Percentiles rank a stretch among this genome's conserved stretches.
Evolutionary conservation across 441 rosid species (phyloP).

Genomic region (Eruca vesicaria): DNA sequence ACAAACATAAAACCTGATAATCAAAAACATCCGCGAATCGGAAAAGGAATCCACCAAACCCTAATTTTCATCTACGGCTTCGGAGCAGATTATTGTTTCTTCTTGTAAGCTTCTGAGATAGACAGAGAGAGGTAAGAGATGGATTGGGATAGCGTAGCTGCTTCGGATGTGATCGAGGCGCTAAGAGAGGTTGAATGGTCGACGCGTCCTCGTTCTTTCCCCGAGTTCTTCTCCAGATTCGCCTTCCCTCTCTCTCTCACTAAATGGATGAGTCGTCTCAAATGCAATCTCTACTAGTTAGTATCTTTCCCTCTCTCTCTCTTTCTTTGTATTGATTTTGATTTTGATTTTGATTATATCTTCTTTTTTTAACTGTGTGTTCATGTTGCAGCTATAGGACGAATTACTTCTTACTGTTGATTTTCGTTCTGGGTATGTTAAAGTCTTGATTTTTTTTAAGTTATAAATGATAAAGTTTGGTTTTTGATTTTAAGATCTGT

Average conservation of each 20-base stretch:
- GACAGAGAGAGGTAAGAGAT: conserved; percentile 30
- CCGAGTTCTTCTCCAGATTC: conserved; percentile 41
- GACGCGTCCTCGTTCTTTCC: conserved; percentile 36
- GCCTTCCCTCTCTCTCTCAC: conserved; percentile 36
- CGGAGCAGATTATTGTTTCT: not conserved
- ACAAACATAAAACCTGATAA: not conserved
- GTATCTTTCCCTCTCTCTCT: conserved; percentile 1
- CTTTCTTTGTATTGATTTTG: not conserved
- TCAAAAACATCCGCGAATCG: conserved; percentile 11
- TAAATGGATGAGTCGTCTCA: conserved; percentile 43
- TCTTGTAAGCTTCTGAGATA: not conserved
- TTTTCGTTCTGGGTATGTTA: conserved; percentile 24
- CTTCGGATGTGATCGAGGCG: conserved; percentile 38
- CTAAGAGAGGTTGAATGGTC: conserved; percentile 43
- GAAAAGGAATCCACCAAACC: not conserved
- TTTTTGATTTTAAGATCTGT: conserved; percentile 9
- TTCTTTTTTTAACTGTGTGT: not conserved
- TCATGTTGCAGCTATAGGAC: conserved; percentile 38
- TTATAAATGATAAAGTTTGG: not conserved
- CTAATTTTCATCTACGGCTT: not conserved
- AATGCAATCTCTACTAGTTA: conserved; percentile 48
- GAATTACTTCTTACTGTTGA: conserved; percentile 37
- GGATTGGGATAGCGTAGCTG: conserved; percentile 43
- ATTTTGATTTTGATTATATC: not conserved
- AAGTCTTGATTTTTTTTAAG: not conserved